A percentile compares a stretch with the other conserved stretches of the same genome.
These are phyloP conservation scores for Kingdonia uniflora DNA, from an alignment of 164 flowering plant species.

Conservation along the genomic window DNA sequence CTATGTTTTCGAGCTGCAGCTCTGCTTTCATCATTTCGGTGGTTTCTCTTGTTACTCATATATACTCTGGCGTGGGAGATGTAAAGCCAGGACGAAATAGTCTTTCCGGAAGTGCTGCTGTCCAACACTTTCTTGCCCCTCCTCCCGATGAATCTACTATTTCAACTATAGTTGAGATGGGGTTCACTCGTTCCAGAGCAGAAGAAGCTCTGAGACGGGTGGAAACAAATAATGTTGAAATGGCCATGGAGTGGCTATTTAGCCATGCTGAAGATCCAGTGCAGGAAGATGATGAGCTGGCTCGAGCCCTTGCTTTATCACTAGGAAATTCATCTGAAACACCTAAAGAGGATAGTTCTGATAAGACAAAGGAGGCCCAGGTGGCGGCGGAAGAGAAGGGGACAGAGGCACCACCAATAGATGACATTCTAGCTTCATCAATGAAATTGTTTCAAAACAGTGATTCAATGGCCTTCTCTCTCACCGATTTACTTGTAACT, in stretches of 20 bases:
- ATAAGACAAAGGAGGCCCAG: constrained; percentile 35
- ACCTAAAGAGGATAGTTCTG: constrained; percentile 50
- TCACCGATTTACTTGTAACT: constrained; percentile 75
- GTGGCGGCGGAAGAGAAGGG: constrained; percentile 36
- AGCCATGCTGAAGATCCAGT: constrained; percentile 88
- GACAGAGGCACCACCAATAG: constrained; percentile 61
- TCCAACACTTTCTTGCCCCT: constrained; percentile 46
- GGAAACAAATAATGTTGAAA: constrained; percentile 82
- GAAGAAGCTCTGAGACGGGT: constrained; percentile 85
- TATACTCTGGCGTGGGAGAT: constrained; percentile 81
- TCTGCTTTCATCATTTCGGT: constrained; percentile 48
- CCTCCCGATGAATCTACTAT: constrained; percentile 89
- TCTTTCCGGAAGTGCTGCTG: constrained; percentile 33
- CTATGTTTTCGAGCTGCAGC: constrained; percentile 64
- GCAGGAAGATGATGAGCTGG: constrained; percentile 94
- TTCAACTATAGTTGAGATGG: constrained; percentile 89
- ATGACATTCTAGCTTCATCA: constrained; percentile 63
- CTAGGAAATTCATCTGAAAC: constrained; percentile 70
- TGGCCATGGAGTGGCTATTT: constrained; percentile 98
- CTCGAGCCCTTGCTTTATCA: constrained; percentile 89
- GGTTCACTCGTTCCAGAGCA: constrained; percentile 83
- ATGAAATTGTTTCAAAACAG: constrained; percentile 67
- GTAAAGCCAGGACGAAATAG: constrained; percentile 48
- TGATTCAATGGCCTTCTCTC: constrained; percentile 63
- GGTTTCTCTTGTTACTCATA: constrained; percentile 58